Percentiles rank a stretch among this genome's conserved stretches.
phyloP scores from a whole-genome alignment of 2,329 filamentous ascomycete species.

The Apiospora saccharicola region DNA sequence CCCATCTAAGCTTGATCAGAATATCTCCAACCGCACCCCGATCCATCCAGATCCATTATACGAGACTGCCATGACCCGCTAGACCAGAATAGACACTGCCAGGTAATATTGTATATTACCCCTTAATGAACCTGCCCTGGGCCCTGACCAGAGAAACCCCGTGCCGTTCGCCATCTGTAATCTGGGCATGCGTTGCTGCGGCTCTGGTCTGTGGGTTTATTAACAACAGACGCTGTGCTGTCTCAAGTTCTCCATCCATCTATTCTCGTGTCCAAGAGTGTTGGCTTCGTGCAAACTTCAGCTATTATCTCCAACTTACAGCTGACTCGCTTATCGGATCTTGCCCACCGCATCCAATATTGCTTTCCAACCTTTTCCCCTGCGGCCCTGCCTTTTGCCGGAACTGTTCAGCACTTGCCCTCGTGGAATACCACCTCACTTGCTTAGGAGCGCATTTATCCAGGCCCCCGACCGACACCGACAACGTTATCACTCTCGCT shows the following conservation, averaged over 20 bases:
- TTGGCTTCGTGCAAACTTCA: neutral
- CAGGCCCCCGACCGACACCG: neutral
- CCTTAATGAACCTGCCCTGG: neutral
- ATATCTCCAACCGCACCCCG: neutral
- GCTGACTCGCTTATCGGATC: conserved; percentile 21
- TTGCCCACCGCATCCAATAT: conserved; percentile 12
- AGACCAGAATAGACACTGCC: neutral
- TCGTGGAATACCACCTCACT: conserved; percentile 3
- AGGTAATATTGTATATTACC: neutral
- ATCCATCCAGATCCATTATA: conserved; percentile 14
- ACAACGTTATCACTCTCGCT: neutral
- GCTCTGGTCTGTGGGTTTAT: neutral
- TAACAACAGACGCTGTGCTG: conserved; percentile 13
- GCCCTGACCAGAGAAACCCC: neutral
- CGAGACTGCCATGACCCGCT: neutral
- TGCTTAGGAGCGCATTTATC: neutral
- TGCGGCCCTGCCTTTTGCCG: conserved; percentile 8
- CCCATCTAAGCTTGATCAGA: neutral
- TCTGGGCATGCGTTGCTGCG: neutral
- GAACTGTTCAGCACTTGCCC: neutral
- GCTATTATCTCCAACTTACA: conserved; percentile 8
- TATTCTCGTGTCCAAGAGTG: conserved; percentile 1
- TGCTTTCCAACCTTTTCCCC: neutral
- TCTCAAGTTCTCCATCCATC: neutral
- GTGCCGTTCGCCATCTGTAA: neutral